phyloP scores from a whole-genome alignment of 1,284 basidiomycete genomes.

The Cryptococcus floricola region DNA sequence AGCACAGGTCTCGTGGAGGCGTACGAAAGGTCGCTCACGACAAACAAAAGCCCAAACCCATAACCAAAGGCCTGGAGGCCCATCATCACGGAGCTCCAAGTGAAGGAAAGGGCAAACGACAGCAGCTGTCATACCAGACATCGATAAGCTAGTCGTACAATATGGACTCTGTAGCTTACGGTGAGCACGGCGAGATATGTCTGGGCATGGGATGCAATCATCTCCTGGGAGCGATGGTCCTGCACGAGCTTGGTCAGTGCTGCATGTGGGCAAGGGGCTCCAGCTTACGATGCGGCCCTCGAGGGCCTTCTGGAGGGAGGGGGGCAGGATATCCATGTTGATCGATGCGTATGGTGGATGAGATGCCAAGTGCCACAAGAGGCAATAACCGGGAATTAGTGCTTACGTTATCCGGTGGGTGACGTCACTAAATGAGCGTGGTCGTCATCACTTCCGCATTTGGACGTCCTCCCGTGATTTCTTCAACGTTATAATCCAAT shows the following conservation, averaged over 20 bases:
- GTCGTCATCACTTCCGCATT: background rate
- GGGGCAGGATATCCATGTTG: slow-evolving; percentile 33
- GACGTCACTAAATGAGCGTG: background rate
- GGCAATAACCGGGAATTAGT: background rate
- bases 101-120: slow-evolving; percentile 32
- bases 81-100: slow-evolving; percentile 30
- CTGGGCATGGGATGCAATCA: slow-evolving; percentile 31
- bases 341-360: too few species aligned
- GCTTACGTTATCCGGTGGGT: background rate
- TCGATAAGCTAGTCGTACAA: background rate
- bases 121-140: slow-evolving; percentile 17
- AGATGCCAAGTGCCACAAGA: background rate
- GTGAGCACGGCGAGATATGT: slow-evolving; percentile 34
- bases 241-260: slow-evolving; percentile 9
- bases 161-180: slow-evolving; percentile 20
- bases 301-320: slow-evolving; percentile 19
- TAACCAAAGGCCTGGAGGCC: slow-evolving; percentile 35
- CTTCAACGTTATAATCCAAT: background rate
- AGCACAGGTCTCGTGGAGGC: background rate
- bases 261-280: background rate
- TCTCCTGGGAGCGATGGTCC: slow-evolving; percentile 40
- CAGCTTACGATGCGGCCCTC: slow-evolving; percentile 34
- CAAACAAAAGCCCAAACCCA: slow-evolving; percentile 28
- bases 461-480: background rate
- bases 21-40: slow-evolving; percentile 20